A percentile compares a stretch with the other conserved stretches of the same genome.
Conservation (phyloP, 495 filamentous ascomycete species). For the Choiromyces venosus region DNA sequence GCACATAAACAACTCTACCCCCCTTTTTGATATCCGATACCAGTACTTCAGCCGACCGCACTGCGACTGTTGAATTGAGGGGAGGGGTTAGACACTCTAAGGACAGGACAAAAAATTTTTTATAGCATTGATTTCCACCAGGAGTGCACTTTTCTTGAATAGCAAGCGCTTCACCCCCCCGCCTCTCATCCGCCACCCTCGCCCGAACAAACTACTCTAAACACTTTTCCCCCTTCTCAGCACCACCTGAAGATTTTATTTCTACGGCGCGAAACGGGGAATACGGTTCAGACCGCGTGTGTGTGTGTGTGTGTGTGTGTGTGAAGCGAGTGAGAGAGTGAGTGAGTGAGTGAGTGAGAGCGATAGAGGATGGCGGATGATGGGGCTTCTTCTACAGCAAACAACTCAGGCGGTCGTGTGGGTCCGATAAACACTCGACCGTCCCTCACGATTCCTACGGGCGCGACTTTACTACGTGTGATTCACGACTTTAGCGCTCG, state of each 20-base stretch:
- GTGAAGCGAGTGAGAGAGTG: constrained; percentile 11
- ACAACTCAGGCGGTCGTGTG: not conserved
- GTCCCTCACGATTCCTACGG: constrained; percentile 22
- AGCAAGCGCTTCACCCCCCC: constrained; percentile 26
- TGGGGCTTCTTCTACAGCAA: not conserved
- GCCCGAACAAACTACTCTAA: not conserved
- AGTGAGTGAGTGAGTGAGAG: constrained; percentile 7
- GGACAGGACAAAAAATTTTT: not conserved
- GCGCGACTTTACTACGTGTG: constrained; percentile 28
- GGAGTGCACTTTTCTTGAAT: constrained; percentile 13
- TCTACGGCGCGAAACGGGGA: not conserved
- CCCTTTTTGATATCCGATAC: not conserved
- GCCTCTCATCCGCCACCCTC: constrained; percentile 5
- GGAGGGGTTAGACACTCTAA: not conserved
- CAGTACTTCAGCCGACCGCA: not conserved
- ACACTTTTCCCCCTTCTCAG: not conserved
- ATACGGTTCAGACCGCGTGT: not conserved
- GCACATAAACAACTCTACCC: not conserved
- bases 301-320: too few relatives aligned
- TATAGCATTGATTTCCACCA: not conserved
- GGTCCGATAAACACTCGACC: constrained; percentile 7
- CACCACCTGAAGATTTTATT: not conserved
- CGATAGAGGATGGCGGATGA: constrained; percentile 14
- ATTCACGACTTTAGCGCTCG: constrained; percentile 78
- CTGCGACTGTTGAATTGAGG: not conserved